These are phyloP conservation scores for Malassezia pachydermatis DNA, from an alignment of 1,284 basidiomycete genomes.

Conservation along the genomic window DNA sequence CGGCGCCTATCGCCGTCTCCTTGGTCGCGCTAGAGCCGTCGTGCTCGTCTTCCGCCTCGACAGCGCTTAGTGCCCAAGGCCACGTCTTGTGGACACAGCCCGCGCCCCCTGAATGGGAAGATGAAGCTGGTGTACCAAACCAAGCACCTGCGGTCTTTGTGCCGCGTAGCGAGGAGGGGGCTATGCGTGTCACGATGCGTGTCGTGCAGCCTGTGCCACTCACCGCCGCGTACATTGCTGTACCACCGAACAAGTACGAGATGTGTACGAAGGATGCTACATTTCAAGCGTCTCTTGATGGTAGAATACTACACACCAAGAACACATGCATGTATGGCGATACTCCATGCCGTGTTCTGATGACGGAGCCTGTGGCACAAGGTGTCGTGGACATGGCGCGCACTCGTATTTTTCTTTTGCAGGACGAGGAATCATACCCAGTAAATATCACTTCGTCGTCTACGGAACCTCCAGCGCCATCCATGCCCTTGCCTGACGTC, in stretches of 20 bases:
- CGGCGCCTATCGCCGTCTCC: constrained; percentile 3
- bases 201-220: constrained; percentile 19
- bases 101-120: constrained; percentile 11
- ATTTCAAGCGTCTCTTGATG: too few species aligned
- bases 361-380: constrained; percentile 39
- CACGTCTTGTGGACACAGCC: constrained; percentile 9
- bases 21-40: constrained; percentile 1
- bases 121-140: neutral
- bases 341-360: constrained; percentile 12
- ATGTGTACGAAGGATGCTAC: too few species aligned
- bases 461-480: too few species aligned
- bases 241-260: constrained; percentile 21
- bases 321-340: constrained; percentile 15
- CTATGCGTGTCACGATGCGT: constrained; percentile 5
- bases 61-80: constrained; percentile 6
- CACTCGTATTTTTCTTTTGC: constrained; percentile 13
- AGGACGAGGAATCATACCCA: neutral
- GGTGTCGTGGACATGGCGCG: constrained; percentile 21
- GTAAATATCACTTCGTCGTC: neutral
- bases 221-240: constrained; percentile 26
- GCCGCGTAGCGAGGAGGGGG: neutral
- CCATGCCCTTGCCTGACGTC: constrained; percentile 25
- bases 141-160: constrained; percentile 4
- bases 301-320: constrained; percentile 27
- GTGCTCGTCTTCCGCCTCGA: neutral